Conservation (phyloP, 2,329 filamentous ascomycete genomes). For the Scolecobasidium constrictum region DNA sequence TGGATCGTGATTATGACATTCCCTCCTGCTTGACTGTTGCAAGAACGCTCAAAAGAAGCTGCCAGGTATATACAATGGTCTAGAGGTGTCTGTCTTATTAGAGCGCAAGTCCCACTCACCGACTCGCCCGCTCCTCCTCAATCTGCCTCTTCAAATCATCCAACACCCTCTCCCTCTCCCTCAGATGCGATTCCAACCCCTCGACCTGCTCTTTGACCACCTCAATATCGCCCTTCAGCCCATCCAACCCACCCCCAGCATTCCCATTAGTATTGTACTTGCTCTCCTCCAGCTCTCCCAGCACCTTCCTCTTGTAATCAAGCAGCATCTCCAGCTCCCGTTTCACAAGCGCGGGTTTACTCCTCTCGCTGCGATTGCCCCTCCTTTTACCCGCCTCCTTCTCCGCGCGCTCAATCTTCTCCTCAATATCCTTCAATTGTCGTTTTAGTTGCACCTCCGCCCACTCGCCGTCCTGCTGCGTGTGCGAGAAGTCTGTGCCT, state of each 20-base stretch:
- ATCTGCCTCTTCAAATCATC: constrained; percentile 71
- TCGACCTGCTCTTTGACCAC: constrained; percentile 93
- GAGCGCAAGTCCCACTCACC: too few relatives aligned
- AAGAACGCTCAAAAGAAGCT: too few relatives aligned
- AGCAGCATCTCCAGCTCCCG: constrained; percentile 86
- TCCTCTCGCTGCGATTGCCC: constrained; percentile 54
- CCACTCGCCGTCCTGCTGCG: constrained; percentile 85
- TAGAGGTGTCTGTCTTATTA: too few relatives aligned
- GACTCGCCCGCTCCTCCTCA: constrained; percentile 62
- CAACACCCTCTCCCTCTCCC: constrained; percentile 62
- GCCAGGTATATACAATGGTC: too few relatives aligned
- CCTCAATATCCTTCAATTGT: constrained; percentile 79
- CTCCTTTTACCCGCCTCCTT: constrained; percentile 51
- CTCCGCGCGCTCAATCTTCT: constrained; percentile 77
- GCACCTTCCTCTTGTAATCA: constrained; percentile 81
- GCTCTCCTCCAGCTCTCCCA: constrained; percentile 63
- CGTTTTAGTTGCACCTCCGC: constrained; percentile 93
- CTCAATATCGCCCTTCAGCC: constrained; percentile 73
- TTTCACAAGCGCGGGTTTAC: constrained; percentile 85
- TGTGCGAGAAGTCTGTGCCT: constrained; percentile 81
- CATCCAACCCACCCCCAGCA: constrained; percentile 62
- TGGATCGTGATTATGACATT: too few relatives aligned
- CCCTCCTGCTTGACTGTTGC: too few relatives aligned
- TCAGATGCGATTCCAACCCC: constrained; percentile 72
- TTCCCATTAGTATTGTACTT: constrained; percentile 42